phyloP scores from a whole-genome alignment of 2,329 filamentous ascomycete genomes.

The Lasiodiplodia sp. region DNA sequence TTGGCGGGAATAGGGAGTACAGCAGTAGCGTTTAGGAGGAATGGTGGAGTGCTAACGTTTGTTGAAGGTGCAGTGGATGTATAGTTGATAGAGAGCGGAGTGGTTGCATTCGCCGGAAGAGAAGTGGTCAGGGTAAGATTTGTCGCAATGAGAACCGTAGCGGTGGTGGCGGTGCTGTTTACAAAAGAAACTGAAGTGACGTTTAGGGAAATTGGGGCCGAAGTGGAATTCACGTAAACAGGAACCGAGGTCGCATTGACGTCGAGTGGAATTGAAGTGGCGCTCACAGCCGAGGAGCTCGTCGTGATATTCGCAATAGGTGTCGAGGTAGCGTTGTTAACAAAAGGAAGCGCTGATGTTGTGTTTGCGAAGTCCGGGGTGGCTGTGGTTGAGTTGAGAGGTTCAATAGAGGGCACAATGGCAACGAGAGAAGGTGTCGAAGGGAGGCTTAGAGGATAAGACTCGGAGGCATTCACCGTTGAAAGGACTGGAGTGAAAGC shows the following conservation, averaged over 20 bases:
- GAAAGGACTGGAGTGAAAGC: constrained; percentile 5
- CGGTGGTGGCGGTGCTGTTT: constrained; percentile 1
- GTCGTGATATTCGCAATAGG: background rate
- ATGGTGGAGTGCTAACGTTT: background rate
- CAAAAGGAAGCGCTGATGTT: background rate
- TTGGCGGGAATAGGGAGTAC: background rate
- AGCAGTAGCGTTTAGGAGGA: background rate
- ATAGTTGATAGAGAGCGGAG: background rate
- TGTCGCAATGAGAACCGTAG: background rate
- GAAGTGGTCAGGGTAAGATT: background rate
- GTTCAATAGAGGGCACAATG: background rate
- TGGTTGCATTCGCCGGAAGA: background rate
- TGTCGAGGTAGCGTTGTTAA: background rate
- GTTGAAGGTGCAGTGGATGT: background rate
- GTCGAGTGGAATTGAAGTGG: background rate
- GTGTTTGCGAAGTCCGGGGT: background rate
- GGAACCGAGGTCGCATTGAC: background rate
- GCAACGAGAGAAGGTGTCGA: background rate
- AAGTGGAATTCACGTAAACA: background rate
- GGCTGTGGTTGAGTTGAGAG: background rate
- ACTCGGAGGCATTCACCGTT: background rate
- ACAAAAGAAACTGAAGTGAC: background rate
- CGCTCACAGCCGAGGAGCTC: background rate
- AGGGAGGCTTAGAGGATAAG: background rate
- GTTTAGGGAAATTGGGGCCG: background rate